Conservation (phyloP, 306 rosid species). For the Quercus gilva region DNA sequence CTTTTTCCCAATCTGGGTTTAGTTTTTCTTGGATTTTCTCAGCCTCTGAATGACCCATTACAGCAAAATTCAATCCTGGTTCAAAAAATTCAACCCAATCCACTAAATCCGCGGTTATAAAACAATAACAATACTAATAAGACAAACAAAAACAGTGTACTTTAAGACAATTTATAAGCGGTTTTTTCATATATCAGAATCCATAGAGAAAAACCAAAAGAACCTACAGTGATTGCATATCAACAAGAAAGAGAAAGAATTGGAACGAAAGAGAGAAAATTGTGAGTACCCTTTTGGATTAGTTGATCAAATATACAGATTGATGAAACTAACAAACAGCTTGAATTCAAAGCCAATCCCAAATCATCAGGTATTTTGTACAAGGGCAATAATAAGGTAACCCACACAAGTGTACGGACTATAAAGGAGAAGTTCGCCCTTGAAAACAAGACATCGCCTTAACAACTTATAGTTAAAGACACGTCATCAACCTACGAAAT, state of each 20-base stretch:
- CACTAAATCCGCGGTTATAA: background rate
- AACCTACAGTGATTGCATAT: background rate
- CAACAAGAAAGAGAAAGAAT: background rate
- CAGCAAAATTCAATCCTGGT: conserved; percentile 18
- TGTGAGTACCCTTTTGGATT: background rate
- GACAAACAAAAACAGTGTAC: background rate
- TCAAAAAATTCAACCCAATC: background rate
- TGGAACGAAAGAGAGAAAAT: background rate
- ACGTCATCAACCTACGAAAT: too few relatives aligned
- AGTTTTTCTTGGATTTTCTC: conserved; percentile 10
- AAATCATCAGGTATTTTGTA: too few relatives aligned
- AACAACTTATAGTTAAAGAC: too few relatives aligned
- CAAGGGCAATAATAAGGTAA: too few relatives aligned
- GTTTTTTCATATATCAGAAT: conserved; percentile 4
- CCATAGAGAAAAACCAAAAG: background rate
- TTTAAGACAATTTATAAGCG: background rate
- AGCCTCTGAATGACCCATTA: conserved; percentile 14
- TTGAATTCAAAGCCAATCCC: too few relatives aligned
- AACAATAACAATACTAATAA: background rate
- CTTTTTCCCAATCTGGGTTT: conserved; percentile 38
- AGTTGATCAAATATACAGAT: too few relatives aligned
- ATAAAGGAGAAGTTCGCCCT: too few relatives aligned
- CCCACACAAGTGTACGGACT: too few relatives aligned
- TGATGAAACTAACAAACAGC: too few relatives aligned
- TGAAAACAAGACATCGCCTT: too few relatives aligned